Percentiles rank a stretch among this genome's conserved stretches.
phyloP scores from a whole-genome alignment of 345 rosid genomes.

The Lepidium africanum region DNA sequence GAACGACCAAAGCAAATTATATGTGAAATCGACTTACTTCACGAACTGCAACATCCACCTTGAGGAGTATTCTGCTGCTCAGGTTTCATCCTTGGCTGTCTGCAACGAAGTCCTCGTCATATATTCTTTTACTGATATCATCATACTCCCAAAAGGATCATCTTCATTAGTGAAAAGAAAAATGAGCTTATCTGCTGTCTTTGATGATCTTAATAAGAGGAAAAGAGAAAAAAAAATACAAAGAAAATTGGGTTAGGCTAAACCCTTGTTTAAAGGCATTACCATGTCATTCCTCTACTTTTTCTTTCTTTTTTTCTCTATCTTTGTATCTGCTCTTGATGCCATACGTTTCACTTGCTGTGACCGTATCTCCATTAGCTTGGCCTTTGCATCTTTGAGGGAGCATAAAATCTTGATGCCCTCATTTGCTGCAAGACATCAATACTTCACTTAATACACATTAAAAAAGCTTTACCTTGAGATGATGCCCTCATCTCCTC shows the following conservation, averaged over 20 bases:
- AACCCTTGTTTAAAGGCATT: too few species aligned
- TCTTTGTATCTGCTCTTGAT: slow-evolving; percentile 41
- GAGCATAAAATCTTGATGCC: slow-evolving; percentile 82
- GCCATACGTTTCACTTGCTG: slow-evolving; percentile 47
- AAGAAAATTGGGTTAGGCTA: too few species aligned
- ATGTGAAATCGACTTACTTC: neutral
- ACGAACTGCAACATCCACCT: slow-evolving; percentile 48
- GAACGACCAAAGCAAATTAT: neutral
- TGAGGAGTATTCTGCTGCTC: slow-evolving; percentile 37
- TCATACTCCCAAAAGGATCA: too few species aligned
- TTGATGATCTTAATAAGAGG: too few species aligned
- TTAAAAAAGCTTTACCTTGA: too few species aligned
- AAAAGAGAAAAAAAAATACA: too few species aligned
- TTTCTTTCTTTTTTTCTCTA: slow-evolving; percentile 50
- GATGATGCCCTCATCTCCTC: too few species aligned
- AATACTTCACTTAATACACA: neutral
- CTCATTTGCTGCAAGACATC: slow-evolving; percentile 59
- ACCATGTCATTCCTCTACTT: slow-evolving; percentile 36
- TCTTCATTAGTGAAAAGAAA: too few species aligned
- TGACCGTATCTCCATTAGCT: slow-evolving; percentile 55
- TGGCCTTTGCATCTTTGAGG: slow-evolving; percentile 67
- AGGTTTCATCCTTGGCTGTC: slow-evolving; percentile 60
- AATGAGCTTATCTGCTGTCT: too few species aligned
- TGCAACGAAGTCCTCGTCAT: too few species aligned
- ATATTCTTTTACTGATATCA: too few species aligned